phyloP scores from a whole-genome alignment of 257 asterid genomes.

The Solanum sejunctum region DNA sequence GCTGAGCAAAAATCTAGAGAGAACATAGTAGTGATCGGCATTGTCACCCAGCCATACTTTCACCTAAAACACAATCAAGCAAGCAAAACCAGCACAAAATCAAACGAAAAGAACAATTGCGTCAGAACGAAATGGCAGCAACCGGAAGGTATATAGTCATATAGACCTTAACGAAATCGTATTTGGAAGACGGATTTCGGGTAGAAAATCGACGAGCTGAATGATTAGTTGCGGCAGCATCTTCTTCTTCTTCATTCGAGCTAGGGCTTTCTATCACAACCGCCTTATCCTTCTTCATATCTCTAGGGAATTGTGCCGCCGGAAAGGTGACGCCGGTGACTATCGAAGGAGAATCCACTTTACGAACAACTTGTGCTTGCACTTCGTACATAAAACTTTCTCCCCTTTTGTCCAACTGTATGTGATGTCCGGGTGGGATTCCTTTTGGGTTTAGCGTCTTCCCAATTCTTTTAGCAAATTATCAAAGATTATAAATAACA shows the following conservation, averaged over 20 bases:
- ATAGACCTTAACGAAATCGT: slow-evolving; percentile 90
- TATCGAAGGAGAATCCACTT: background rate
- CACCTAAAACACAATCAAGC: slow-evolving; percentile 31
- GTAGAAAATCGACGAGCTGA: slow-evolving; percentile 48
- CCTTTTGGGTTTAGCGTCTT: background rate
- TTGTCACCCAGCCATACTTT: slow-evolving; percentile 98
- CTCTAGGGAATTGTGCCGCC: background rate
- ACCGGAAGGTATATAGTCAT: background rate
- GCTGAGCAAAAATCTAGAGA: slow-evolving; percentile 92
- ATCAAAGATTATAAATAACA: background rate
- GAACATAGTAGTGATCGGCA: slow-evolving; percentile 98
- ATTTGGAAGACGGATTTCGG: slow-evolving; percentile 87
- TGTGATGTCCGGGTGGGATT: background rate
- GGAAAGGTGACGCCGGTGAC: background rate
- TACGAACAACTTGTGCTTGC: background rate
- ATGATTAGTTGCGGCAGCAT: slow-evolving; percentile 13
- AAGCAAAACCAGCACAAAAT: background rate
- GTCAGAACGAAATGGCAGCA: background rate
- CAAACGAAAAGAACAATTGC: background rate
- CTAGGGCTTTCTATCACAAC: slow-evolving; percentile 32
- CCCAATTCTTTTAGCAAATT: background rate
- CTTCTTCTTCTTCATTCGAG: slow-evolving; percentile 4
- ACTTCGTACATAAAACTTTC: background rate
- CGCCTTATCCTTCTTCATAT: slow-evolving; percentile 32
- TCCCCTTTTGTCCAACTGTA: background rate